Conservation (phyloP, 2,329 filamentous ascomycete genomes). For the Ambrosiella xylebori region DNA sequence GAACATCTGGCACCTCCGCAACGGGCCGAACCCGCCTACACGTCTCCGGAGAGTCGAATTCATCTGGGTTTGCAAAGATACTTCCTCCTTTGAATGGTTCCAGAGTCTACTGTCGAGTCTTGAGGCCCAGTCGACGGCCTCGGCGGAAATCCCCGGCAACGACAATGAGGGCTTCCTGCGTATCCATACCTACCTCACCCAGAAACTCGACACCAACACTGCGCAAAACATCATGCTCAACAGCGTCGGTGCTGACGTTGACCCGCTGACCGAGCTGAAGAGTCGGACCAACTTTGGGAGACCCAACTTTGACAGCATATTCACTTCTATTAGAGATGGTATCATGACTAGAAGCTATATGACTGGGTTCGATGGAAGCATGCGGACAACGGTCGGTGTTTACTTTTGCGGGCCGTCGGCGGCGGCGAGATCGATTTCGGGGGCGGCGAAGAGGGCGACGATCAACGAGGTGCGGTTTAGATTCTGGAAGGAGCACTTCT, state of each 20-base stretch:
- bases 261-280: slow-evolving; percentile 69
- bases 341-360: slow-evolving; percentile 64
- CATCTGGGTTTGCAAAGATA: slow-evolving; percentile 85
- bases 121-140: slow-evolving; percentile 54
- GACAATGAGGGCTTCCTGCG: slow-evolving; percentile 58
- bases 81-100: slow-evolving; percentile 83
- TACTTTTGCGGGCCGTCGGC: slow-evolving; percentile 14
- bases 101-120: slow-evolving; percentile 69
- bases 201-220: slow-evolving; percentile 66
- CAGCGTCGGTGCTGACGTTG: slow-evolving; percentile 62
- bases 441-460: slow-evolving; percentile 60
- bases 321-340: slow-evolving; percentile 61
- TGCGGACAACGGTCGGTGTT: slow-evolving; percentile 39
- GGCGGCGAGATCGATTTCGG: slow-evolving; percentile 62
- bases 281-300: slow-evolving; percentile 76
- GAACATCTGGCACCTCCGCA: slow-evolving; percentile 80
- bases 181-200: slow-evolving; percentile 82
- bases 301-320: slow-evolving; percentile 60
- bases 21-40: slow-evolving; percentile 60
- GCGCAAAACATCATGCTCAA: slow-evolving; percentile 82
- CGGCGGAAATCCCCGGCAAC: slow-evolving; percentile 37
- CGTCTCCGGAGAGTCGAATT: slow-evolving; percentile 77
- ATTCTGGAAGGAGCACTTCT: slow-evolving; percentile 97
- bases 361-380: slow-evolving; percentile 48
- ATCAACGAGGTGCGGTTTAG: slow-evolving; percentile 73